A percentile compares a stretch with the other conserved stretches of the same genome.
Conservation (phyloP, 2,329 filamentous ascomycete species). For the Nemania sp. region DNA sequence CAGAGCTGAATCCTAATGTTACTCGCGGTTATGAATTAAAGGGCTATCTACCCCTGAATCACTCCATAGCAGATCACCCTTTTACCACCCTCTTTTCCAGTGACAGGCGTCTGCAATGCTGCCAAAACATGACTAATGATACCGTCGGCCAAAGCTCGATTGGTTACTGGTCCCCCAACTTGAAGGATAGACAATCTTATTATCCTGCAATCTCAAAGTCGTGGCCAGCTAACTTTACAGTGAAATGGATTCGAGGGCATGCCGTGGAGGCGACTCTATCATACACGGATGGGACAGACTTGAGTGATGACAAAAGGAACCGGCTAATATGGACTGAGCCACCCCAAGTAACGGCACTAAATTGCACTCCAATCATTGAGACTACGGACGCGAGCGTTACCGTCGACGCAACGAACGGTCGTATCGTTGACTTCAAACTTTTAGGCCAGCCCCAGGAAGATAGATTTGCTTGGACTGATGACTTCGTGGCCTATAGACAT, state of each 20-base stretch:
- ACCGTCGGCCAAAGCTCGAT: constrained; percentile 4
- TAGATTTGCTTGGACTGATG: constrained; percentile 10
- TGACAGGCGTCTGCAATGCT: constrained; percentile 18
- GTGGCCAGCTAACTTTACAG: constrained; percentile 18
- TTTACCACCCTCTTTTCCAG: constrained; percentile 5
- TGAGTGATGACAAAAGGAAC: background rate
- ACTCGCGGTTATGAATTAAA: constrained; percentile 1
- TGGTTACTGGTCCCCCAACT: constrained; percentile 21
- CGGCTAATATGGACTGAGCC: constrained; percentile 17
- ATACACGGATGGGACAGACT: background rate
- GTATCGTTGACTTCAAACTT: constrained; percentile 9
- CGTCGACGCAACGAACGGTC: constrained; percentile 7
- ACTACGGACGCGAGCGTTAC: constrained; percentile 7
- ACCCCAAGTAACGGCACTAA: constrained; percentile 2
- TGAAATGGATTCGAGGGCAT: constrained; percentile 20
- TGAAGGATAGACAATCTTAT: background rate
- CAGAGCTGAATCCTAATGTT: background rate
- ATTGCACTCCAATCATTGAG: constrained; percentile 18
- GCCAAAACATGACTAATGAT: constrained; percentile 10
- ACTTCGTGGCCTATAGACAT: constrained; percentile 3
- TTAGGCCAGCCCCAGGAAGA: background rate
- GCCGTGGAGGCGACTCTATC: background rate
- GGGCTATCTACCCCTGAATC: background rate
- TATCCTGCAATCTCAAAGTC: constrained; percentile 12
- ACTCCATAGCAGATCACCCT: background rate